A percentile compares a stretch with the other conserved stretches of the same genome.
phyloP scores from a whole-genome alignment of 371 early-diverging fungal genomes.

The Mucor lusitanicus region DNA sequence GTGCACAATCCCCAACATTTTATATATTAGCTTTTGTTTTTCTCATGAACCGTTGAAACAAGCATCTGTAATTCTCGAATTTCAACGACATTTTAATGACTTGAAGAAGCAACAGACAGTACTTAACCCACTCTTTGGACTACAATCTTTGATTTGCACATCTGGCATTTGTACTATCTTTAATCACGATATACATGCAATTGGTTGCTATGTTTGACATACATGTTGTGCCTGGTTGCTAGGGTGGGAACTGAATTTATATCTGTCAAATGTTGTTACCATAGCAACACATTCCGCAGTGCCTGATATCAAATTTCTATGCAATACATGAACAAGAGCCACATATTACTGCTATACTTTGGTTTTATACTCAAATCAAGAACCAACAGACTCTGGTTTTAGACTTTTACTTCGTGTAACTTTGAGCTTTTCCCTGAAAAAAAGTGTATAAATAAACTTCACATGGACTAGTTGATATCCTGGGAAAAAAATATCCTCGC shows the following conservation, averaged over 20 bases:
- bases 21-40: not conserved
- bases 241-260: not conserved
- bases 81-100: no score
- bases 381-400: not conserved
- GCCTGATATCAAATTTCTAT: not conserved
- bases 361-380: not conserved
- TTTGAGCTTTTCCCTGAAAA: not conserved
- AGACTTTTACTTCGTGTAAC: not conserved
- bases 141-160: not conserved
- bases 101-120: no score
- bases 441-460: slow-evolving; percentile 2
- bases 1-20: not conserved
- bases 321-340: not conserved
- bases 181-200: no score
- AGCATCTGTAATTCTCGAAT: not conserved
- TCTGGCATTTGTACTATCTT: no score
- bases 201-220: not conserved
- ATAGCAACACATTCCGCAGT: not conserved
- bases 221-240: not conserved
- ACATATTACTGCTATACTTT: not conserved
- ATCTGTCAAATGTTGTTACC: not conserved
- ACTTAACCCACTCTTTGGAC: no score
- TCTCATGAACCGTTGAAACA: not conserved
- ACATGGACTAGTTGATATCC: not conserved
- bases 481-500: slow-evolving; percentile 1